Evolutionary conservation across 345 rosid genomes (phyloP).

Genomic region (Ceriops tagal): DNA sequence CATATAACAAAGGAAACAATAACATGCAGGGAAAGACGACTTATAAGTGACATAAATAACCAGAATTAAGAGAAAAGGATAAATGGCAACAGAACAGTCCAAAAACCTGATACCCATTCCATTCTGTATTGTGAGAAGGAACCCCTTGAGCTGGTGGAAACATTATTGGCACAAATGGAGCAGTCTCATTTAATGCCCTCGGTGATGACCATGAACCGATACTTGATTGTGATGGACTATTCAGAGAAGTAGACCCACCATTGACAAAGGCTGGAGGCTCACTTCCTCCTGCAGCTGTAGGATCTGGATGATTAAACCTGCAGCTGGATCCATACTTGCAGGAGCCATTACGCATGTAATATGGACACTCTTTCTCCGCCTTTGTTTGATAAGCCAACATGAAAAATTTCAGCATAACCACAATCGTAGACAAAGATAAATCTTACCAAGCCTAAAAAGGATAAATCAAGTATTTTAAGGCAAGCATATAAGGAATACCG

Average conservation of each 20-base stretch:
- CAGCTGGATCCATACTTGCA: slow-evolving; percentile 85
- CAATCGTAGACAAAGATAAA: neutral
- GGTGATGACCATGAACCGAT: slow-evolving; percentile 72
- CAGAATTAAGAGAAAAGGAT: neutral
- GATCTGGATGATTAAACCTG: slow-evolving; percentile 94
- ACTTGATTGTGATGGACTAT: slow-evolving; percentile 48
- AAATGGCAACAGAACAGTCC: neutral
- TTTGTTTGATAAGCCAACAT: slow-evolving; percentile 20
- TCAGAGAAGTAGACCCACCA: slow-evolving; percentile 52
- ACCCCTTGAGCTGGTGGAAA: slow-evolving; percentile 55
- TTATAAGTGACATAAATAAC: neutral
- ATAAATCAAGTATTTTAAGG: neutral
- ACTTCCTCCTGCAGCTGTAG: slow-evolving; percentile 46
- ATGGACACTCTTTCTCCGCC: slow-evolving; percentile 84
- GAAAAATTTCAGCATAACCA: slow-evolving; percentile 1
- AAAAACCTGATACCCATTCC: slow-evolving; percentile 89
- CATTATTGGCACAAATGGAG: slow-evolving; percentile 56
- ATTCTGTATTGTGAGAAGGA: slow-evolving; percentile 56
- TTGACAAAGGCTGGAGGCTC: slow-evolving; percentile 49
- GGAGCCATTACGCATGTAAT: slow-evolving; percentile 92
- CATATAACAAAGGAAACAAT: neutral
- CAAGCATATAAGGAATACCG: slow-evolving; percentile 29
- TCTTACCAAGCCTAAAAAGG: neutral
- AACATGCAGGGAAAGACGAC: neutral
- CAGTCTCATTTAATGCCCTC: slow-evolving; percentile 43